These are phyloP conservation scores for Irpex sp. DNA, from an alignment of 1,284 basidiomycete genomes.

Conservation along the genomic window DNA sequence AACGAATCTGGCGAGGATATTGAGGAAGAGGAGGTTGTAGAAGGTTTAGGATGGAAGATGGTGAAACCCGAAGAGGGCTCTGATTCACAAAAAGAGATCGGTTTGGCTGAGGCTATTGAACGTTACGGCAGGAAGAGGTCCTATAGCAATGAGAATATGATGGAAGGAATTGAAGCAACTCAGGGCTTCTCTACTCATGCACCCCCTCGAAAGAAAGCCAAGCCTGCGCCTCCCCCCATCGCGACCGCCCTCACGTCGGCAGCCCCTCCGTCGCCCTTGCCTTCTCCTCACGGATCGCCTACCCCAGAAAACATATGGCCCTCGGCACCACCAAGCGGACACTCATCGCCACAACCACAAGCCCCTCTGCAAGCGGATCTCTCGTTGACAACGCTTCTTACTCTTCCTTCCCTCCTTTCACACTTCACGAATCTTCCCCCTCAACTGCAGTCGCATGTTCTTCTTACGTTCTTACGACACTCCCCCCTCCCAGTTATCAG, in stretches of 20 bases:
- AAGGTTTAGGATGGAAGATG: conserved; percentile 74
- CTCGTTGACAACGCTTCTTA: conserved; percentile 72
- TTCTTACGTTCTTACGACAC: conserved; percentile 80
- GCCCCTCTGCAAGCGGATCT: conserved; percentile 77
- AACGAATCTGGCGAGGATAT: conserved; percentile 60
- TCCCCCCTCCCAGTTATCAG: conserved; percentile 82
- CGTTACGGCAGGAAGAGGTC: conserved; percentile 77
- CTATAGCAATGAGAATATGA: conserved; percentile 63
- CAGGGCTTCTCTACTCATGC: conserved; percentile 43
- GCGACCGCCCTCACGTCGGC: conserved; percentile 56
- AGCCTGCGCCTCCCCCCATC: conserved; percentile 55
- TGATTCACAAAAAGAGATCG: conserved; percentile 51
- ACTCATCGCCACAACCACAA: conserved; percentile 62
- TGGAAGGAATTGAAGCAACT: conserved; percentile 73
- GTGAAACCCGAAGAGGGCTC: conserved; percentile 56
- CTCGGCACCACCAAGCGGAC: conserved; percentile 70
- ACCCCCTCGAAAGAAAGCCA: conserved; percentile 74
- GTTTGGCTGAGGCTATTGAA: conserved; percentile 73
- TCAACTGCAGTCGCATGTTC: conserved; percentile 78
- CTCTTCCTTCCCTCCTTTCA: conserved; percentile 71
- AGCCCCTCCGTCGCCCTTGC: conserved; percentile 77
- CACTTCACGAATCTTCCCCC: conserved; percentile 74
- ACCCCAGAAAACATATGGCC: conserved; percentile 71
- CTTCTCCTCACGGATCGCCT: conserved; percentile 79
- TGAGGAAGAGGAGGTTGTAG: conserved; percentile 58